Percentiles rank a stretch among this genome's conserved stretches.
These are phyloP conservation scores for Aspergillus kassunensis DNA, from an alignment of 495 filamentous ascomycete species.

Conservation along the genomic window DNA sequence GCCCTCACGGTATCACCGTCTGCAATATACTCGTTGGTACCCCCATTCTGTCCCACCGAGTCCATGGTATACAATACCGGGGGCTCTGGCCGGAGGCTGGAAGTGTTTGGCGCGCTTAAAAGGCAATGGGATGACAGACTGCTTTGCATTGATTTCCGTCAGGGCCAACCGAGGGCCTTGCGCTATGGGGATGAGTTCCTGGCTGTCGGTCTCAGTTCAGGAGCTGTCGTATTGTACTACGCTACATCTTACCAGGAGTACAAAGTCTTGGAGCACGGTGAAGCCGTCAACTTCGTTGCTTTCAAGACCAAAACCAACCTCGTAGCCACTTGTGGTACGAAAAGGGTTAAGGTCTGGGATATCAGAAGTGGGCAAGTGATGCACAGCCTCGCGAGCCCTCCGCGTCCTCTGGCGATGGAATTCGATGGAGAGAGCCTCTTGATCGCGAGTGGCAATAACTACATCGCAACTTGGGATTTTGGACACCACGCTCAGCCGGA, in stretches of 20 bases:
- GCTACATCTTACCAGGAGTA: not conserved
- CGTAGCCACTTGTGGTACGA: not conserved
- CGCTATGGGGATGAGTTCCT: slow-evolving; percentile 12
- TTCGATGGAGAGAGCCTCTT: not conserved
- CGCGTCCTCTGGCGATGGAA: not conserved
- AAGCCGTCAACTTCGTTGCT: not conserved
- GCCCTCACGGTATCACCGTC: not conserved
- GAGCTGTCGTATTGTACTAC: slow-evolving; percentile 4
- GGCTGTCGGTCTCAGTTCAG: not conserved
- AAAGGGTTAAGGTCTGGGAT: not conserved
- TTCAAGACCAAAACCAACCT: not conserved
- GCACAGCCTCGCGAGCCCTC: not conserved
- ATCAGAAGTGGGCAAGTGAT: not conserved
- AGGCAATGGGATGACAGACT: slow-evolving; percentile 31
- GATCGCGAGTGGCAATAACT: not conserved
- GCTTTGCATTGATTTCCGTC: slow-evolving; percentile 19
- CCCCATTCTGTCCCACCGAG: slow-evolving; percentile 28
- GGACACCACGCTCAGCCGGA: not conserved
- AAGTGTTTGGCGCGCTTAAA: not conserved
- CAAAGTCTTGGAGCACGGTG: not conserved
- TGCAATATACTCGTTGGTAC: not conserved
- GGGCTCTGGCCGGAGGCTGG: not conserved
- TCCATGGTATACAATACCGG: slow-evolving; percentile 23
- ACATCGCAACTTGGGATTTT: not conserved
- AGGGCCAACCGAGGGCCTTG: slow-evolving; percentile 19